Percentiles rank a stretch among this genome's conserved stretches.
Conservation (phyloP, 768 basidiomycete genomes). For the Podaxis sp. region DNA sequence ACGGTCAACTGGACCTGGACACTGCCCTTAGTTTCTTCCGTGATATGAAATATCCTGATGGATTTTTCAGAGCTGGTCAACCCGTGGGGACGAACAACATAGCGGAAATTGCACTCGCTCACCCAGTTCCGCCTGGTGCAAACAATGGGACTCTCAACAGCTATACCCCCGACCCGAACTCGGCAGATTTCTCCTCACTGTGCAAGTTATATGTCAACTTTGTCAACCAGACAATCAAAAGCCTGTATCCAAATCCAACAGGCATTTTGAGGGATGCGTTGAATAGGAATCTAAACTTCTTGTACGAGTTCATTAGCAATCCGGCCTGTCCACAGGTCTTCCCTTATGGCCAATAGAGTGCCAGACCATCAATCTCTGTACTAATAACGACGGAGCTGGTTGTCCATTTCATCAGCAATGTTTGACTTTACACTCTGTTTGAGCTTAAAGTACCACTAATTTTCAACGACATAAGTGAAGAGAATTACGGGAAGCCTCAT, state of each 20-base stretch:
- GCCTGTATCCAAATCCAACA: slow-evolving; percentile 5
- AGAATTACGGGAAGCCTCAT: too few species aligned
- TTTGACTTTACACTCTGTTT: not conserved
- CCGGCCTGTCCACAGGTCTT: not conserved
- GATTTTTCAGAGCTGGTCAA: not conserved
- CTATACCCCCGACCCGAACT: not conserved
- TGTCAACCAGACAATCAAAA: not conserved
- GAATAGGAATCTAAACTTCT: not conserved
- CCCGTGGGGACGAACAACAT: not conserved
- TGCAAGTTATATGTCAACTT: not conserved
- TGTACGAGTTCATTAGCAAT: not conserved
- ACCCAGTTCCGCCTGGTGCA: slow-evolving; percentile 1
- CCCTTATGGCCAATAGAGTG: slow-evolving; percentile 5
- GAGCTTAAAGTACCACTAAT: too few species aligned
- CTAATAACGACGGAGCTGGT: not conserved
- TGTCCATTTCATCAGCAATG: not conserved
- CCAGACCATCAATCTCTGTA: not conserved
- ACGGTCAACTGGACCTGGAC: slow-evolving; percentile 1
- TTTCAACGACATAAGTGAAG: too few species aligned
- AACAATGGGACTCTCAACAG: not conserved
- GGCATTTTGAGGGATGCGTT: not conserved
- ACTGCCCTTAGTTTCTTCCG: slow-evolving; percentile 4
- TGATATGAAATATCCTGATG: slow-evolving; percentile 3
- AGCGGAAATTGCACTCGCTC: not conserved
- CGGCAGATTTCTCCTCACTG: not conserved